Evolutionary conservation across 768 basidiomycete species (phyloP).

Genomic region (Kwoniella shandongensis): DNA sequence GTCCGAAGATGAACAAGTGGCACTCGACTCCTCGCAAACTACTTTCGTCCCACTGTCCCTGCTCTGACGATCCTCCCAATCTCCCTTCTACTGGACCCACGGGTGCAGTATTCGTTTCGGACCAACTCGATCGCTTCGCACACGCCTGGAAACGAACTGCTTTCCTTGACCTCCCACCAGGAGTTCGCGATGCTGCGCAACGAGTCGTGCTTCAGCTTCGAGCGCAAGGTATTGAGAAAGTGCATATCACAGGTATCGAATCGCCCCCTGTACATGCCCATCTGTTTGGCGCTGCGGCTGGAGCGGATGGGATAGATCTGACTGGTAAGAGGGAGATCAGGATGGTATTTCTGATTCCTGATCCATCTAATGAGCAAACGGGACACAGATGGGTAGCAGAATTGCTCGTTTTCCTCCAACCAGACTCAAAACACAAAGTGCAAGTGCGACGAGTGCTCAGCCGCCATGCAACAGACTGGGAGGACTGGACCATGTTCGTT

Average conservation of each 20-base stretch:
- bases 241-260: conserved; percentile 20
- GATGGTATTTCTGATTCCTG: conserved; percentile 26
- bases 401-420: conserved; percentile 13
- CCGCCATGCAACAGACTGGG: conserved; percentile 15
- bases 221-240: conserved; percentile 20
- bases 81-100: conserved; percentile 1
- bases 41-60: background rate
- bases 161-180: background rate
- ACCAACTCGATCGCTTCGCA: conserved; percentile 6
- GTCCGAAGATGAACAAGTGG: background rate
- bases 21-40: conserved; percentile 2
- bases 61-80: background rate
- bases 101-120: background rate
- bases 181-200: conserved; percentile 6
- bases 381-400: conserved; percentile 26
- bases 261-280: background rate
- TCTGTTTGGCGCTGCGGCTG: too few relatives aligned
- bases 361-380: background rate
- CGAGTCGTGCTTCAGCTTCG: conserved; percentile 11
- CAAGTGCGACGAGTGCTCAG: conserved; percentile 18
- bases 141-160: conserved; percentile 3
- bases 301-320: background rate
- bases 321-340: conserved; percentile 8
- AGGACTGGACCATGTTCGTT: conserved; percentile 34
- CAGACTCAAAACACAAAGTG: background rate